Percentiles rank a stretch among this genome's conserved stretches.
These are phyloP conservation scores for Arthrobotrys iridis DNA, from an alignment of 2,329 filamentous ascomycete genomes.

Conservation along the genomic window DNA sequence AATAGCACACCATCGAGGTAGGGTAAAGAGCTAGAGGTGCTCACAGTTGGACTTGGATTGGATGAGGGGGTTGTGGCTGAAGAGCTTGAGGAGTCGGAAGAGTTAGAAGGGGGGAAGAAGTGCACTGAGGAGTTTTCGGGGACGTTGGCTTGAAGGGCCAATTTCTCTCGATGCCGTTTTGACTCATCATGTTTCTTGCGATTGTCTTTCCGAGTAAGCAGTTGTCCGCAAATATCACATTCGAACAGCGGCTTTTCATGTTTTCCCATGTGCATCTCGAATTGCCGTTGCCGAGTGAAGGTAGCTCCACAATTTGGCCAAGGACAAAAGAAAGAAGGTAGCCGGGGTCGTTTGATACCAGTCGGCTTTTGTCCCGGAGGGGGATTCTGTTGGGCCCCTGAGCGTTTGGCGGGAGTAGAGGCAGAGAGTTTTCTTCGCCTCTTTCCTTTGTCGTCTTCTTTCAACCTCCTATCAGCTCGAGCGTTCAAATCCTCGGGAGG, in stretches of 20 bases:
- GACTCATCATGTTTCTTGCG: slow-evolving; percentile 7
- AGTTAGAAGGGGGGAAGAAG: background rate
- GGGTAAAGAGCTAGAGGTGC: background rate
- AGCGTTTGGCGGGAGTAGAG: background rate
- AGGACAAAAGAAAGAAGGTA: background rate
- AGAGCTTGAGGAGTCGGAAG: background rate
- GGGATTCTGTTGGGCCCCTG: background rate
- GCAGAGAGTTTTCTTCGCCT: slow-evolving; percentile 13
- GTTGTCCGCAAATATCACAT: slow-evolving; percentile 14
- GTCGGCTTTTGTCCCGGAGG: background rate
- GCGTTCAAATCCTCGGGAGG: slow-evolving; percentile 11
- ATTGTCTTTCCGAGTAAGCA: slow-evolving; percentile 20
- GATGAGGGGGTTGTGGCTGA: background rate
- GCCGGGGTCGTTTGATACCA: slow-evolving; percentile 14
- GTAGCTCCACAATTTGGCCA: background rate
- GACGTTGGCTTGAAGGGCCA: background rate
- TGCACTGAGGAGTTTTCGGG: background rate
- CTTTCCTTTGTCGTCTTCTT: slow-evolving; percentile 10
- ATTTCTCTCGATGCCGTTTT: slow-evolving; percentile 6
- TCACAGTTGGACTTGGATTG: slow-evolving; percentile 6
- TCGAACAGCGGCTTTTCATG: slow-evolving; percentile 22
- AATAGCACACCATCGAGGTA: background rate
- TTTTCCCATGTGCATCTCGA: slow-evolving; percentile 29
- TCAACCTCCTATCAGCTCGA: background rate
- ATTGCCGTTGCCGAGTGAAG: slow-evolving; percentile 20